phyloP scores from a whole-genome alignment of 2,329 filamentous ascomycete species.

The Tolypocladium tropicale region DNA sequence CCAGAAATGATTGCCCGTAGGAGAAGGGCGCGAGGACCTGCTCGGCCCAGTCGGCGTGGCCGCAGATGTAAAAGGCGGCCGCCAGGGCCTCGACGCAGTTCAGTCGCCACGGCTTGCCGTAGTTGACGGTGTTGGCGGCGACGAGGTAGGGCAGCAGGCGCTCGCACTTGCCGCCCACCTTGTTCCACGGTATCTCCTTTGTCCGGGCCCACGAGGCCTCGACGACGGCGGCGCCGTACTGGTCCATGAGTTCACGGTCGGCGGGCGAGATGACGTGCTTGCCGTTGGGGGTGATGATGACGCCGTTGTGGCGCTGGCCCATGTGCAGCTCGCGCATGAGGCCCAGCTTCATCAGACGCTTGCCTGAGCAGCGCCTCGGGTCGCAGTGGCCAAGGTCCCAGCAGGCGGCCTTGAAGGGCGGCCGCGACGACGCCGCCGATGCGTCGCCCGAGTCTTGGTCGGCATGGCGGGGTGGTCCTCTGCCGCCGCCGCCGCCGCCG shows the following conservation, averaged over 20 bases:
- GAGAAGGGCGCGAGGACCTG: constrained; percentile 74
- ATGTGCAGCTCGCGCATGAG: constrained; percentile 89
- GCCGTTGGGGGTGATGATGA: constrained; percentile 92
- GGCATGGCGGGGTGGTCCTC: constrained; percentile 36
- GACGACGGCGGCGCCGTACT: constrained; percentile 88
- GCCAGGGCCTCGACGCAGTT: constrained; percentile 95
- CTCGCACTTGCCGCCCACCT: constrained; percentile 90
- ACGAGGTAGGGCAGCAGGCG: constrained; percentile 87
- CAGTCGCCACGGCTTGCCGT: constrained; percentile 86
- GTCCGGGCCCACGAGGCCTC: constrained; percentile 96
- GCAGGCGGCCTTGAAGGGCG: constrained; percentile 79
- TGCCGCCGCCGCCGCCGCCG: constrained; percentile 41
- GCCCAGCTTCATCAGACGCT: constrained; percentile 83
- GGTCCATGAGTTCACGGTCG: constrained; percentile 71
- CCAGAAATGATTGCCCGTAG: constrained; percentile 79
- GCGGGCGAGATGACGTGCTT: constrained; percentile 76
- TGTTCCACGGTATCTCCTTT: constrained; percentile 79
- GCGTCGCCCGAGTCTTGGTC: constrained; percentile 20
- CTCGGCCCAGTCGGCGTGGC: constrained; percentile 82
- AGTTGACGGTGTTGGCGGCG: constrained; percentile 94
- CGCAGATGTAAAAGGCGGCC: constrained; percentile 87
- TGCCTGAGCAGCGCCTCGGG: constrained; percentile 91
- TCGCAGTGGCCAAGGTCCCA: constrained; percentile 99
- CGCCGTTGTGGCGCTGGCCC: constrained; percentile 82
- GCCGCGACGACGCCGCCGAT: constrained; percentile 24